Evolutionary conservation across 164 flowering plant genomes (phyloP), one percentile per base, ranked within the genome.

Genomic region (Annona squamosa): DNA sequence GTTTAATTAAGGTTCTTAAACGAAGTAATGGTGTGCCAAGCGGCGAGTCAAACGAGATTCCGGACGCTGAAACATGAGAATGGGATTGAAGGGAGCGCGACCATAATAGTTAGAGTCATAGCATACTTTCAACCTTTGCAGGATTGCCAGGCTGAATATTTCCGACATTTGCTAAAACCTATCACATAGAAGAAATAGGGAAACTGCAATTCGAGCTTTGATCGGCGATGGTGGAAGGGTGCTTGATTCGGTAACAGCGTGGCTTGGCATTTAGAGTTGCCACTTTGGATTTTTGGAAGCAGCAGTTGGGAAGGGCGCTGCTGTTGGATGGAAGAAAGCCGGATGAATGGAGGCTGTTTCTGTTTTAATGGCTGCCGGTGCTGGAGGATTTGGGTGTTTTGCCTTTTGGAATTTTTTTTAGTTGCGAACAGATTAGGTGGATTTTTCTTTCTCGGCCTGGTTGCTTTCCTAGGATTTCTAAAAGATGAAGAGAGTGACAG

Each of bases 21-120:
- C 75, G 94, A 80, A 92, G 98, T 91, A 82, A 94, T 94, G 98
- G 97, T 92, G 87, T 85, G 97, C 94, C 99, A 91, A 91, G 90
- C 95, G 82, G 95, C 98, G 3, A 80, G 91, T 66, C 91, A 90
- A 80, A 90, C 97, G 79, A 88, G 91, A 88, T 94, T 92, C 80
- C 87, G 93, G 85, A 88, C 97, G 62, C 85, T 87, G 88, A 94
- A 91, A 87, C 91, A 92, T 73, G 94, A 89, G 74, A 92, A 75
- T 88, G 97, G 97, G 70, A 86, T 90, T 83, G 94, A 87, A 65
- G 98, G 97, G 75, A 82, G 81, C 44, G 83, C 94, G 72, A 86
- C 96, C 81, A 89, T 95, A 10, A 83, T 91, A 61, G 95, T 94
- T 85, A 92, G 94, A 91, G 90, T 92, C 2, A 90, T 92, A 77